Evolutionary conservation across 345 rosid genomes (phyloP).

Genomic region (Erucastrum elatum): DNA sequence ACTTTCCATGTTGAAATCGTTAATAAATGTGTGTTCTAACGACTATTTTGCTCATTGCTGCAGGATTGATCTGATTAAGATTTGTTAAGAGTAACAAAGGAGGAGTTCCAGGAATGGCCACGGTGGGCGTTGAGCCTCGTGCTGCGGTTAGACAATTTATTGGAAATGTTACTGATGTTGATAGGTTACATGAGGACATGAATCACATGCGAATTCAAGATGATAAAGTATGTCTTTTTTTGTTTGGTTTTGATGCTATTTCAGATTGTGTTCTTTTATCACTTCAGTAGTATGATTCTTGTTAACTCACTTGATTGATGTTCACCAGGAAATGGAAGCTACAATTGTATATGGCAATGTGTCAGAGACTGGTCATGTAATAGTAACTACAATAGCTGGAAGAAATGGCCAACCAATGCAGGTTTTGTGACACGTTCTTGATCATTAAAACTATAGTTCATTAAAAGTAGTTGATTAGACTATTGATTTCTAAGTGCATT

Average conservation of each 20-base stretch:
- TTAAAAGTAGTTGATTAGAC: not conserved
- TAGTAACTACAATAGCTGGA: not conserved
- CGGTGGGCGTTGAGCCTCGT: not conserved
- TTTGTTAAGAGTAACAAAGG: not conserved
- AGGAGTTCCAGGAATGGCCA: not conserved
- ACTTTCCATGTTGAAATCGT: not conserved
- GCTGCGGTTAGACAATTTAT: not conserved
- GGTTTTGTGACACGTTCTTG: not conserved
- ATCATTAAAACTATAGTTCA: not conserved
- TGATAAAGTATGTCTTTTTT: not conserved
- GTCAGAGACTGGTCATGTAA: not conserved
- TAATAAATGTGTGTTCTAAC: not conserved
- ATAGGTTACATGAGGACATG: not conserved
- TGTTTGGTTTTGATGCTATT: not conserved
- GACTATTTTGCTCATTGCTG: not conserved
- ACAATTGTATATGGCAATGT: not conserved
- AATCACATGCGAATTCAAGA: not conserved
- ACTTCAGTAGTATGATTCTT: not conserved
- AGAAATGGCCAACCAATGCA: not conserved
- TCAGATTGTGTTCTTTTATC: not conserved
- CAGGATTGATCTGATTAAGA: not conserved
- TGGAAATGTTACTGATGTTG: not conserved
- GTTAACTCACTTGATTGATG: not conserved
- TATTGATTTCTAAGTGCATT: not conserved
- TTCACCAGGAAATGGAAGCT: not conserved